These are phyloP conservation scores for Erigeron philadelphicus DNA, from an alignment of 140 eudicot species.

Conservation along the genomic window DNA sequence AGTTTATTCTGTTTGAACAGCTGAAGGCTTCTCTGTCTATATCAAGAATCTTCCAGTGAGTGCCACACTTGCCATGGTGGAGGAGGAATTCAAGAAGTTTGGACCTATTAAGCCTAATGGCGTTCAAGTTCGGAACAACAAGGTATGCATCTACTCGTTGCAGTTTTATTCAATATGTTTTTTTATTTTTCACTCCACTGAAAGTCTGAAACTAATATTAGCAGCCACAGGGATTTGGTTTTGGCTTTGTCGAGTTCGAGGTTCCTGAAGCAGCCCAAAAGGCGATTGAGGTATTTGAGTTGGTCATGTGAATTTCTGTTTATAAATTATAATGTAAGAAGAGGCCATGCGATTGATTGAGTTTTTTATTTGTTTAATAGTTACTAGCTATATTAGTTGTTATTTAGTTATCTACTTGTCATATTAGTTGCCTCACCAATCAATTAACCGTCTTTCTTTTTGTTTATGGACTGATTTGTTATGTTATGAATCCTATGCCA, in stretches of 20 bases:
- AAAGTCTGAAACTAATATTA: conserved; percentile 33
- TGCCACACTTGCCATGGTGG: conserved; percentile 56
- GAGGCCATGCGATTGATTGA: background rate
- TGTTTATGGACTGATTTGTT: conserved; percentile 2
- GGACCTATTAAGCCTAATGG: conserved; percentile 74
- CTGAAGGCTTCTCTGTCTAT: conserved; percentile 71
- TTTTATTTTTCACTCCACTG: conserved; percentile 2
- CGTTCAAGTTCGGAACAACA: conserved; percentile 74
- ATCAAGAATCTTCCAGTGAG: conserved; percentile 61
- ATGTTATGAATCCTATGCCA: background rate
- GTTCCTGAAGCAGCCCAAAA: conserved; percentile 56
- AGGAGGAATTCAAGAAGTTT: conserved; percentile 67
- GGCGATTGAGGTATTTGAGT: conserved; percentile 69
- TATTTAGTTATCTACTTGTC: background rate
- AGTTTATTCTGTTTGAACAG: conserved; percentile 30
- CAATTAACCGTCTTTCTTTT: background rate
- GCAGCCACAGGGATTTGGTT: conserved; percentile 71
- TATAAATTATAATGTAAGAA: background rate
- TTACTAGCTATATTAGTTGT: background rate
- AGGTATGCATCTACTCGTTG: conserved; percentile 38
- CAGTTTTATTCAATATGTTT: conserved; percentile 1
- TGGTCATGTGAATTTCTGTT: background rate
- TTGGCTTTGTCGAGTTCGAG: conserved; percentile 96
- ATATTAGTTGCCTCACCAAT: background rate
- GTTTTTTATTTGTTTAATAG: background rate